Percentiles rank a stretch among this genome's conserved stretches.
These are phyloP conservation scores for Starmerella floris DNA, from an alignment of 805 yeast species.

Conservation along the genomic window DNA sequence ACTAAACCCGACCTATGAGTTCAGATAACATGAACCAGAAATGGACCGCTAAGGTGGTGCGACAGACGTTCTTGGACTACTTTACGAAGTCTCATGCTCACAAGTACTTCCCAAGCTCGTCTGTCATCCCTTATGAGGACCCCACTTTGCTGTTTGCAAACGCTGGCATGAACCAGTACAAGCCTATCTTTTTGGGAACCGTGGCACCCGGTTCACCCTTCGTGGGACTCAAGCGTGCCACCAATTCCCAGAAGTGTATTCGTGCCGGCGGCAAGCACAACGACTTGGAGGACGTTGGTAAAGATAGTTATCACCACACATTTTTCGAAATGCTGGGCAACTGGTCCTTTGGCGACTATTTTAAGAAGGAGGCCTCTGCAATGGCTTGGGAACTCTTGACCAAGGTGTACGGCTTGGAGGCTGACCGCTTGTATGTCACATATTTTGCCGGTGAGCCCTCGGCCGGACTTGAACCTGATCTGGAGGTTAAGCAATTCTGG, in stretches of 20 bases:
- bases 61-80: slow-evolving; percentile 73
- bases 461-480: slow-evolving; percentile 77
- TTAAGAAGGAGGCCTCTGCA: slow-evolving; percentile 82
- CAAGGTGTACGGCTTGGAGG: slow-evolving; percentile 62
- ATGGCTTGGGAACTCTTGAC: slow-evolving; percentile 90
- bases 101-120: slow-evolving; percentile 78
- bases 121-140: slow-evolving; percentile 95
- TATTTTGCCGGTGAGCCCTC: slow-evolving; percentile 88
- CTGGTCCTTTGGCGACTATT: slow-evolving; percentile 99
- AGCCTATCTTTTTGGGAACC: slow-evolving; percentile 93
- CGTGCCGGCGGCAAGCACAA: slow-evolving; percentile 98
- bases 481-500: slow-evolving; percentile 88
- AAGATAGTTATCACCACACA: slow-evolving; percentile 95
- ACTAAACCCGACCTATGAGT: too few relatives aligned
- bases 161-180: slow-evolving; percentile 99
- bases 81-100: slow-evolving; percentile 55
- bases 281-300: slow-evolving; percentile 96
- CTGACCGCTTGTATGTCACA: slow-evolving; percentile 79
- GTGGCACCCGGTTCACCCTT: slow-evolving; percentile 90
- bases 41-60: slow-evolving; percentile 37
- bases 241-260: slow-evolving; percentile 93
- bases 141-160: slow-evolving; percentile 93
- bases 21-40: slow-evolving; percentile 9
- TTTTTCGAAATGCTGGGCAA: slow-evolving; percentile 99
- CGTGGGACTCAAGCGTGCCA: slow-evolving; percentile 72